These are phyloP conservation scores for Rhodotorula mucilaginosa DNA, from an alignment of 1,284 basidiomycete genomes.

Conservation along the genomic window DNA sequence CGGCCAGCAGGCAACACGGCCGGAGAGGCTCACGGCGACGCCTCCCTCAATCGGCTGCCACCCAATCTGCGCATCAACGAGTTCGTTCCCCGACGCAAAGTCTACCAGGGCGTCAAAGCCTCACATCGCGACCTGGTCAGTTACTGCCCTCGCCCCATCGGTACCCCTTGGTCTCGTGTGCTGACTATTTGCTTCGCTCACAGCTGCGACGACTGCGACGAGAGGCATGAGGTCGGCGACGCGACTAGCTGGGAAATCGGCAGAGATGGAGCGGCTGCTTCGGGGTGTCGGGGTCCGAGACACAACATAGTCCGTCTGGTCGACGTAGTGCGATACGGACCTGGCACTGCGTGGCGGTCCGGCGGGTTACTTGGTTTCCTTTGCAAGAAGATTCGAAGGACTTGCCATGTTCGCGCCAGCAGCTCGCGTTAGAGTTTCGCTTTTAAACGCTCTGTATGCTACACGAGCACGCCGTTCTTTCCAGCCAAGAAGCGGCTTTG, in stretches of 20 bases:
- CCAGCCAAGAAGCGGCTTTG: too few species aligned
- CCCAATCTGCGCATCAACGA: slow-evolving; percentile 39
- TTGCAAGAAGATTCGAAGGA: too few species aligned
- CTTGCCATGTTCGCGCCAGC: too few species aligned
- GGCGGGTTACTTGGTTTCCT: too few species aligned
- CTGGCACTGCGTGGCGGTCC: too few species aligned
- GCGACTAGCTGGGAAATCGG: not conserved
- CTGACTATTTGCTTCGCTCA: not conserved
- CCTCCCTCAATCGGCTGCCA: slow-evolving; percentile 13
- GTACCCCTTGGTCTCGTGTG: too few species aligned
- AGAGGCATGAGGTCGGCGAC: slow-evolving; percentile 13
- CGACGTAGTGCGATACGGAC: too few species aligned
- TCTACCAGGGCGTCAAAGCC: slow-evolving; percentile 34
- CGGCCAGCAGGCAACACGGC: not conserved
- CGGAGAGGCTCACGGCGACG: not conserved
- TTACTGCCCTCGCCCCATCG: not conserved
- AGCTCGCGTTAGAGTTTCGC: too few species aligned
- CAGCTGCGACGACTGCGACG: slow-evolving; percentile 25
- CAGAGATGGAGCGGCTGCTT: not conserved
- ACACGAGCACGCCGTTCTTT: too few species aligned
- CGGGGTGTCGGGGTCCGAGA: not conserved
- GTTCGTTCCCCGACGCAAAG: slow-evolving; percentile 30
- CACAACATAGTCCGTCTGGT: too few species aligned
- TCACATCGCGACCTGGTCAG: slow-evolving; percentile 38
- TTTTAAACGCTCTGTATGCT: too few species aligned